These are phyloP conservation scores for Manihot esculenta DNA, from an alignment of 441 rosid species.

Conservation along the genomic window DNA sequence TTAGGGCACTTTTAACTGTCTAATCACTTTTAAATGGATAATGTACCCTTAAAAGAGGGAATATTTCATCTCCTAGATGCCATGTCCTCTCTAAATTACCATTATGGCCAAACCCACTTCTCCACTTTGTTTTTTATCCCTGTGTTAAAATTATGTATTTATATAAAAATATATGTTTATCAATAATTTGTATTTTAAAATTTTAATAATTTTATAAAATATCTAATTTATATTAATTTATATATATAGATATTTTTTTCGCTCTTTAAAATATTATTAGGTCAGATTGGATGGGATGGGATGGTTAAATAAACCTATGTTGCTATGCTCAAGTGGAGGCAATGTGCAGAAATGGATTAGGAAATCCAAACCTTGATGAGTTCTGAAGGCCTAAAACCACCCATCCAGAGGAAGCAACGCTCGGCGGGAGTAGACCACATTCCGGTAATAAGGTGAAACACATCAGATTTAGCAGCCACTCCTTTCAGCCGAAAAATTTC, in stretches of 20 bases:
- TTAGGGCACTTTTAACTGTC: slow-evolving; percentile 17
- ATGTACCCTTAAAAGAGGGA: slow-evolving; percentile 23
- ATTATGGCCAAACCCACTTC: slow-evolving; percentile 12
- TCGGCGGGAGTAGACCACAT: slow-evolving; percentile 94
- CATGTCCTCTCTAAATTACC: slow-evolving; percentile 3
- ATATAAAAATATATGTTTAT: too few species aligned
- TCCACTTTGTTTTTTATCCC: slow-evolving; percentile 4
- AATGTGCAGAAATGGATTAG: background rate
- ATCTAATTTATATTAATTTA: too few species aligned
- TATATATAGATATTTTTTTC: too few species aligned
- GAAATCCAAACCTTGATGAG: slow-evolving; percentile 71
- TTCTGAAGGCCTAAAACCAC: slow-evolving; percentile 94
- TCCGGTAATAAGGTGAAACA: slow-evolving; percentile 89
- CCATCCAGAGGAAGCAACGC: slow-evolving; percentile 97
- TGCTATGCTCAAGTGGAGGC: too few species aligned
- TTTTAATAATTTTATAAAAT: too few species aligned
- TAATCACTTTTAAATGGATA: slow-evolving; percentile 20
- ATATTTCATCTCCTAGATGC: slow-evolving; percentile 14
- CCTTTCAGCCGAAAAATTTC: slow-evolving; percentile 72
- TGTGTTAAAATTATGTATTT: too few species aligned
- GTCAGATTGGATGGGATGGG: too few species aligned
- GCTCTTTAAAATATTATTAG: too few species aligned
- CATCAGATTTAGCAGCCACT: slow-evolving; percentile 76
- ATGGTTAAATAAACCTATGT: too few species aligned
- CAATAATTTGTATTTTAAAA: too few species aligned